A percentile compares a stretch with the other conserved stretches of the same genome.
These are phyloP conservation scores for Hanseniaspora singularis DNA, from an alignment of 805 yeast genomes.

Conservation along the genomic window DNA sequence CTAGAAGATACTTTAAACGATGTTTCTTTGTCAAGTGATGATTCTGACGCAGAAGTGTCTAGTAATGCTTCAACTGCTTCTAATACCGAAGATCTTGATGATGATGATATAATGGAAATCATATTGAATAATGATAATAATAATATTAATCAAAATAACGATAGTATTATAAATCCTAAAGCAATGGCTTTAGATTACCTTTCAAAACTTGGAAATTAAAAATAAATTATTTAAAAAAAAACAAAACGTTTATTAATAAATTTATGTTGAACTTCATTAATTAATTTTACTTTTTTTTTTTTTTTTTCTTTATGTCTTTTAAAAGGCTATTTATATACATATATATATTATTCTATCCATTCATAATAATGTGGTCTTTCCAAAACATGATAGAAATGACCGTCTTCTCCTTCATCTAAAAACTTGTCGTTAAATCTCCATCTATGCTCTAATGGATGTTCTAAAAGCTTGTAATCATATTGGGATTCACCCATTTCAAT, in stretches of 20 bases:
- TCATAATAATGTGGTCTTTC: conserved; percentile 79
- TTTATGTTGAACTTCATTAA: no score
- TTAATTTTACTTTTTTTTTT: no score
- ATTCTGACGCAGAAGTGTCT: neutral
- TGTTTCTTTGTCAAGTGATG: neutral
- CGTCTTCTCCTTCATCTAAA: conserved; percentile 85
- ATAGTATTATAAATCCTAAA: neutral
- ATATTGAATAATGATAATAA: neutral
- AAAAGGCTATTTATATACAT: neutral
- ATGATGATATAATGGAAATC: neutral
- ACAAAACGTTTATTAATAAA: neutral
- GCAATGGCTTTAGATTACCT: neutral
- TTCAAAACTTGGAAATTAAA: neutral
- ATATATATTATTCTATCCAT: neutral
- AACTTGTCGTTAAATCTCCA: conserved; percentile 67
- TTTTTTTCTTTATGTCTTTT: no score
- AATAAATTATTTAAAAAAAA: neutral
- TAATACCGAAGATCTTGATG: neutral
- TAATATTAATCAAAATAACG: neutral
- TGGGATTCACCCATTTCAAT: conserved; percentile 21
- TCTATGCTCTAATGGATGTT: conserved; percentile 32
- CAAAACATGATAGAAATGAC: conserved; percentile 87
- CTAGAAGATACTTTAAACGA: neutral
- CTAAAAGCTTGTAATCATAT: conserved; percentile 32
- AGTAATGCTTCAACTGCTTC: neutral